These are phyloP conservation scores for Lasiodiplodia theobromae DNA, from an alignment of 2,329 filamentous ascomycete genomes.

Conservation along the genomic window DNA sequence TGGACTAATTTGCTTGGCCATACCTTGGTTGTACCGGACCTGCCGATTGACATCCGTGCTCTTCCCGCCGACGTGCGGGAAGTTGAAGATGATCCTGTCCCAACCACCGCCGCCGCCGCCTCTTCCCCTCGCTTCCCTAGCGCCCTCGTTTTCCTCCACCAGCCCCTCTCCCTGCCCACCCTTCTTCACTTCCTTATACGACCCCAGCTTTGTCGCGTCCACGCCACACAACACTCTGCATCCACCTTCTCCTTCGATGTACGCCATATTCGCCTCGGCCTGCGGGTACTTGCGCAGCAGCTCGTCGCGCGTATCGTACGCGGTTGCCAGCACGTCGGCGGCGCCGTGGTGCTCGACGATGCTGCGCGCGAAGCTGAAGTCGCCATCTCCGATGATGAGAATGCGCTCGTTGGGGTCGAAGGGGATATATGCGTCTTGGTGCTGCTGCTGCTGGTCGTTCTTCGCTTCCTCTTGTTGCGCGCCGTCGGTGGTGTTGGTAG, in stretches of 20 bases:
- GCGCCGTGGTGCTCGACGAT: slow-evolving; percentile 72
- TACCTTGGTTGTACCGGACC: slow-evolving; percentile 82
- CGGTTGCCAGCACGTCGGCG: slow-evolving; percentile 72
- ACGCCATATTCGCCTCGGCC: slow-evolving; percentile 64
- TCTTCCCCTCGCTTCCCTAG: slow-evolving; percentile 31
- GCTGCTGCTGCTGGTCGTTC: slow-evolving; percentile 19
- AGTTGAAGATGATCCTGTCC: slow-evolving; percentile 91
- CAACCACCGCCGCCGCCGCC: slow-evolving; percentile 56
- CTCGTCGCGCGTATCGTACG: slow-evolving; percentile 66
- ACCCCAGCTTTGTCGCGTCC: slow-evolving; percentile 65
- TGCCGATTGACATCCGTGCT: slow-evolving; percentile 94
- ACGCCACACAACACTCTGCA: slow-evolving; percentile 40
- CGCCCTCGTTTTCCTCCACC: neutral
- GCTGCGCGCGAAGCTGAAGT: slow-evolving; percentile 78
- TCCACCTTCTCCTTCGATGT: slow-evolving; percentile 54
- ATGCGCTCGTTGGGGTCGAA: slow-evolving; percentile 72
- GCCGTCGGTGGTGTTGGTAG: slow-evolving; percentile 30
- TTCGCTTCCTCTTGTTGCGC: neutral
- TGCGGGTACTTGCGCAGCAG: slow-evolving; percentile 79
- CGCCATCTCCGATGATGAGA: slow-evolving; percentile 79
- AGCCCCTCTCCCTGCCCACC: slow-evolving; percentile 42
- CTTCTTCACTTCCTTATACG: slow-evolving; percentile 50
- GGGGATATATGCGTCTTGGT: slow-evolving; percentile 63
- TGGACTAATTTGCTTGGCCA: slow-evolving; percentile 32
- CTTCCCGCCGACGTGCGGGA: slow-evolving; percentile 93